Evolutionary conservation across 345 rosid genomes (phyloP), one percentile per base, ranked within the genome.

Genomic region (Pistacia integerrima): DNA sequence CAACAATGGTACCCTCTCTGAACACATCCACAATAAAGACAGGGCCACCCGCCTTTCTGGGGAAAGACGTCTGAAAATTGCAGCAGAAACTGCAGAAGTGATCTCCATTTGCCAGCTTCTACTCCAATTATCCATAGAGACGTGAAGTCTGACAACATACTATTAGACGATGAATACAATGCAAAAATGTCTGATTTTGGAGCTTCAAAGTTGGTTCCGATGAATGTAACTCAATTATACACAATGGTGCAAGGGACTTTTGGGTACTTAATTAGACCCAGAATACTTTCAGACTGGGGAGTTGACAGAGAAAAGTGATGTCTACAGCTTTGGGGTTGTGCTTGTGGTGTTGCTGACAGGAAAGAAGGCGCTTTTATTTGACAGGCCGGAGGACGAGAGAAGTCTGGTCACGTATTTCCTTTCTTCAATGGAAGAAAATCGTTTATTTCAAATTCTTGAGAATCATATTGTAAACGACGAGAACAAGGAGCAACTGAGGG

Each of bases 151-250:
- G 73, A 84, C 3, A 87, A 87, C 55, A 85, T 88, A 54, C 88
- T 88, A 3, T 30, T 85, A 3, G 87, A 87, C 60, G 79, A 73
- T 14, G 69, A 76, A 9, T 81, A 70, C 76, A 80, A 80, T 0
- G 86, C 85, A 7, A 86, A 86, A 64, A 88, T 88, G 36, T 85
- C 88, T 1, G 88, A 86, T 58, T 88, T 86, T 36, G 88, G 92
- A 30, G 85, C 81, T 41, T 88, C 92, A 11, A 83, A 83, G 49
- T 25, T 85, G 30, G 79, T 88, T 70, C 85, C 88, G 0, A 28
- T 82, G 57, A 87, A 88, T 51, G 69, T 82, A 75, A 76, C 68
- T 12, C 64, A 82, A 18, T 64, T 85, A 4, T 38, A 84, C 2
- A 86, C 92, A 10, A 75, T 85, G 82, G 92, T 85, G 10, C 86